A percentile compares a stretch with the other conserved stretches of the same genome.
Evolutionary conservation across 2,329 filamentous ascomycete genomes (phyloP).

Genomic region (Fusarium hostae): DNA sequence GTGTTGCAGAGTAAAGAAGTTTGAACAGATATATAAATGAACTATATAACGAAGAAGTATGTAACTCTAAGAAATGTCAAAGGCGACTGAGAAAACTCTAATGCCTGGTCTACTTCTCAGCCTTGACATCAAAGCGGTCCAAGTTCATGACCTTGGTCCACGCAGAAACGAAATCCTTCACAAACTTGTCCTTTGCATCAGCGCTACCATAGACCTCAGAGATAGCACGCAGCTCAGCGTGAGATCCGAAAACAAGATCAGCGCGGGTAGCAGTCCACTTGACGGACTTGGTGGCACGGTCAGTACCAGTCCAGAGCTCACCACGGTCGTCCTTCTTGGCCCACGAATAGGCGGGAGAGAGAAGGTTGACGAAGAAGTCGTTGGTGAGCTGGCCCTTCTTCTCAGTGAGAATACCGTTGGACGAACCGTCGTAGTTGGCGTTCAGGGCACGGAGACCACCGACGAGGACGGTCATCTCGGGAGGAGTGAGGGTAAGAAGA

Average conservation of each 20-base stretch:
- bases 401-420: conserved; percentile 74
- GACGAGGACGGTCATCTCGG: conserved; percentile 76
- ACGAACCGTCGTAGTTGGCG: conserved; percentile 77
- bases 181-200: conserved; percentile 72
- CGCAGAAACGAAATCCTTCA: conserved; percentile 75
- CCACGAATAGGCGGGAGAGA: conserved; percentile 75
- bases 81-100: neutral
- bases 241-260: conserved; percentile 78
- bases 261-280: conserved; percentile 77
- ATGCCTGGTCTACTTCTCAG: neutral
- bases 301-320: conserved; percentile 71
- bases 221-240: conserved; percentile 77
- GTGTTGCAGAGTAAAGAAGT: accelerated
- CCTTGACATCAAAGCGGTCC: conserved; percentile 71
- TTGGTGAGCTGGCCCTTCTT: conserved; percentile 76
- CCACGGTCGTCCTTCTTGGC: conserved; percentile 53
- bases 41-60: conserved; percentile 7
- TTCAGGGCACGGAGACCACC: conserved; percentile 78
- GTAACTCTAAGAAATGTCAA: conserved; percentile 7
- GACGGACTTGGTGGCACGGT: conserved; percentile 72
- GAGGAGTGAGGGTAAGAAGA: conserved; percentile 75
- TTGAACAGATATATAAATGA: neutral
- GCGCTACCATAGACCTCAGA: conserved; percentile 74
- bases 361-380: conserved; percentile 85
- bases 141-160: conserved; percentile 82